Evolutionary conservation across 1,139 yeast species (phyloP).

Genomic region (Hyphopichia fennica): DNA sequence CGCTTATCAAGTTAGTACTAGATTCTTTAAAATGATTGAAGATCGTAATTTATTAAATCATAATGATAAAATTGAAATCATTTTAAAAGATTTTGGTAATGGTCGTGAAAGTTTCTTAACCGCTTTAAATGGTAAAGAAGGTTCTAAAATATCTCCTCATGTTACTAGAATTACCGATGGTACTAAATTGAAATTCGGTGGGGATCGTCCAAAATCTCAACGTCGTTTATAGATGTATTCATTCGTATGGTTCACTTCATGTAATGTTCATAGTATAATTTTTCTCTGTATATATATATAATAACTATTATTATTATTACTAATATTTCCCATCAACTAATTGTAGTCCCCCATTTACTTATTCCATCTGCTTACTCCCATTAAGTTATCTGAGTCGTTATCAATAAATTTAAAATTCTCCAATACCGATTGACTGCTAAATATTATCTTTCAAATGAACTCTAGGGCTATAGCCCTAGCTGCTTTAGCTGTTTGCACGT

Average conservation of each 20-base stretch:
- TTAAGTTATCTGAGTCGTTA: too few species aligned
- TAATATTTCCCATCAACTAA: too few species aligned
- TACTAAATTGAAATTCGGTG: constrained; percentile 88
- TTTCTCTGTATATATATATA: too few species aligned
- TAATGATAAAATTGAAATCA: constrained; percentile 64
- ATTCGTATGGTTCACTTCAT: constrained; percentile 1
- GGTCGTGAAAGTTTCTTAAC: constrained; percentile 86
- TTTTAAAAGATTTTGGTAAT: constrained; percentile 80
- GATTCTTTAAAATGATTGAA: constrained; percentile 70
- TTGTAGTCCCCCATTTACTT: too few species aligned
- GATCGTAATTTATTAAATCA: constrained; percentile 52
- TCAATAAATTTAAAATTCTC: too few species aligned
- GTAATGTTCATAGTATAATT: not conserved
- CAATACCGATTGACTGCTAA: too few species aligned
- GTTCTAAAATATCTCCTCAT: constrained; percentile 60
- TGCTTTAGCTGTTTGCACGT: too few species aligned
- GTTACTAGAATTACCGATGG: constrained; percentile 73
- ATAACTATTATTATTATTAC: too few species aligned
- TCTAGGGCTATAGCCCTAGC: too few species aligned
- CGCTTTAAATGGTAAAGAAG: constrained; percentile 89
- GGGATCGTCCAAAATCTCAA: constrained; percentile 78
- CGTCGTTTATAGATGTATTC: constrained; percentile 75
- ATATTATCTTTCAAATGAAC: too few species aligned
- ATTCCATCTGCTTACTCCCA: too few species aligned
- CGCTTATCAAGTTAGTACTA: constrained; percentile 80